Conservation (phyloP, 768 basidiomycete genomes). For the Polyporus arcularius region DNA sequence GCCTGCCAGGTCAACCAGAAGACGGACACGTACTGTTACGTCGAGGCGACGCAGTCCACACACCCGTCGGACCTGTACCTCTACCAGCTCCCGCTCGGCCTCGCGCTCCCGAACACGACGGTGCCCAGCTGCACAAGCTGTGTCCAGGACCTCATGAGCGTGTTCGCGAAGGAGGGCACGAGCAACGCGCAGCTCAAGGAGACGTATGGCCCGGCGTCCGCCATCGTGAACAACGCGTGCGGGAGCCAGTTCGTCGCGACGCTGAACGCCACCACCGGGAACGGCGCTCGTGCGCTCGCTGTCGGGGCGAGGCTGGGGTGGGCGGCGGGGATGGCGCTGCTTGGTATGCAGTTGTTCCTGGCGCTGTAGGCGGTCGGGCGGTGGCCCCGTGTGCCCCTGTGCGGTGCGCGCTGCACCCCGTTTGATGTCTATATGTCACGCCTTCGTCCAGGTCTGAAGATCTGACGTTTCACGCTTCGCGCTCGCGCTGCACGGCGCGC, state of each 20-base stretch:
- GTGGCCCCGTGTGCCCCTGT: background rate
- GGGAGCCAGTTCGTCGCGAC: slow-evolving; percentile 46
- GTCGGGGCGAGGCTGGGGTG: background rate
- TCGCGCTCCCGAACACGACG: slow-evolving; percentile 49
- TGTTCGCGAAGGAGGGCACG: slow-evolving; percentile 47
- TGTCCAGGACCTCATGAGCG: slow-evolving; percentile 55
- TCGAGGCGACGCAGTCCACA: slow-evolving; percentile 57
- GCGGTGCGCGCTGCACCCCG: too few species aligned
- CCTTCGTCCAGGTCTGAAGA: too few species aligned
- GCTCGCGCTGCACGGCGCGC: background rate
- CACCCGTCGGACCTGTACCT: slow-evolving; percentile 73
- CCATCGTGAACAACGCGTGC: slow-evolving; percentile 48
- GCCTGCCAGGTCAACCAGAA: slow-evolving; percentile 62
- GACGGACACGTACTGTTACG: slow-evolving; percentile 70
- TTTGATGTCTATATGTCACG: too few species aligned
- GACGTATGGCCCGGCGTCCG: slow-evolving; percentile 53
- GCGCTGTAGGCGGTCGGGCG: background rate
- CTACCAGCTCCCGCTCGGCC: slow-evolving; percentile 68
- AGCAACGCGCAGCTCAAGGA: slow-evolving; percentile 40
- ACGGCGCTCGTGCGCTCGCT: background rate
- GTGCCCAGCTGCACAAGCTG: slow-evolving; percentile 64
- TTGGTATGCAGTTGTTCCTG: background rate
- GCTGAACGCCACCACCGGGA: background rate
- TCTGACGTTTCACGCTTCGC: background rate
- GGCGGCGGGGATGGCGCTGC: background rate